Evolutionary conservation across 345 rosid species (phyloP).

Genomic region (Combretum micranthum): DNA sequence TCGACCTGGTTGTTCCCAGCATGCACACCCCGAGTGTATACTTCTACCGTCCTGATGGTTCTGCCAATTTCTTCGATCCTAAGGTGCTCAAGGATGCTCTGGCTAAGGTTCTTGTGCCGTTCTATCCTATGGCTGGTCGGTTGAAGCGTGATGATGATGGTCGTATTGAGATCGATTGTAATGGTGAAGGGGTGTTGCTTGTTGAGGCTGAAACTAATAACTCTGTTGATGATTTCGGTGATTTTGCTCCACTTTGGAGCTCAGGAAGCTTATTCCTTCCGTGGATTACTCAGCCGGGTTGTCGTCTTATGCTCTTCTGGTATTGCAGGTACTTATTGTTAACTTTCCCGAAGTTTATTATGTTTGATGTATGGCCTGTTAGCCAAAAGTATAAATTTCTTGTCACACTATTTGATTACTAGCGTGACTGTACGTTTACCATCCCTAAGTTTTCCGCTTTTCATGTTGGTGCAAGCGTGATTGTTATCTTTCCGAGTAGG

Average conservation of each 20-base stretch:
- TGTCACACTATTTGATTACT: too few relatives aligned
- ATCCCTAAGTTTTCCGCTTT: too few relatives aligned
- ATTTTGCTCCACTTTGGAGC: conserved; percentile 81
- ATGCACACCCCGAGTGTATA: conserved; percentile 94
- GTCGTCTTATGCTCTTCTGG: conserved; percentile 66
- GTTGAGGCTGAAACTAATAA: conserved; percentile 74
- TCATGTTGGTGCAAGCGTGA: too few relatives aligned
- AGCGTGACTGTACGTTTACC: too few relatives aligned
- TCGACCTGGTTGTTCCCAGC: conserved; percentile 81
- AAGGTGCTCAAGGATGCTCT: conserved; percentile 56
- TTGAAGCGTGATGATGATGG: conserved; percentile 36
- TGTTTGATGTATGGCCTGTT: background rate
- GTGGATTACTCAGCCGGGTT: conserved; percentile 85
- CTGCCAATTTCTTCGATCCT: conserved; percentile 60
- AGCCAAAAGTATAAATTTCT: too few relatives aligned
- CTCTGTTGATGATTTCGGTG: conserved; percentile 70
- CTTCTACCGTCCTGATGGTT: conserved; percentile 69
- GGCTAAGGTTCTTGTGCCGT: conserved; percentile 67
- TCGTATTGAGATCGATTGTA: conserved; percentile 88
- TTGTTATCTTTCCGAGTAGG: too few relatives aligned
- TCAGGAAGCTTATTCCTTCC: conserved; percentile 75
- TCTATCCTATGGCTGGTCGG: conserved; percentile 93
- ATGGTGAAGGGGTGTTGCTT: conserved; percentile 75
- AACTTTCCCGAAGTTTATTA: background rate
- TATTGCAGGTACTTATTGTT: conserved; percentile 55